Evolutionary conservation across 768 basidiomycete genomes (phyloP).

Genomic region (Podaxis sp.): DNA sequence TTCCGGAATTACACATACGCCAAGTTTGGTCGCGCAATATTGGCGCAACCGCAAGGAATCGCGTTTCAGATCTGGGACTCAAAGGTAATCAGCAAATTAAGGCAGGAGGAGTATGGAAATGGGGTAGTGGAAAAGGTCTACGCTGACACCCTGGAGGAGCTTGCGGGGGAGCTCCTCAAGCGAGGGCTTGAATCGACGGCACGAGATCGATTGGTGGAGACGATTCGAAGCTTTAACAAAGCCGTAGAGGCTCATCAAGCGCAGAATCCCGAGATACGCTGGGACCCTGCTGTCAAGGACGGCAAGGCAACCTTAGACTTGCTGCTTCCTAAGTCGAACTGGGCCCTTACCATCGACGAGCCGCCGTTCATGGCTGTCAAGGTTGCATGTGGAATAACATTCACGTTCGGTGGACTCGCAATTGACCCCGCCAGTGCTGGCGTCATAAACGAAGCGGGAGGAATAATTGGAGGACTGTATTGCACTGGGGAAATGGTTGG

Average conservation of each 20-base stretch:
- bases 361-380: constrained; percentile 65
- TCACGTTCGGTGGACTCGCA: constrained; percentile 69
- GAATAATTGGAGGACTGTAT: constrained; percentile 53
- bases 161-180: constrained; percentile 45
- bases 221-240: constrained; percentile 49
- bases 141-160: constrained; percentile 44
- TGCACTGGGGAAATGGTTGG: constrained; percentile 73
- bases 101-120: constrained; percentile 68
- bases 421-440: constrained; percentile 55
- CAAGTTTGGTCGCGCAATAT: constrained; percentile 60
- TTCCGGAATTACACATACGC: constrained; percentile 76
- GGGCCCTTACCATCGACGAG: constrained; percentile 57
- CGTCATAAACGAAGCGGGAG: constrained; percentile 45
- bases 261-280: constrained; percentile 35
- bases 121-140: constrained; percentile 56
- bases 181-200: constrained; percentile 43
- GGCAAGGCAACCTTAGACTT: constrained; percentile 53
- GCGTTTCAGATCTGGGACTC: constrained; percentile 71
- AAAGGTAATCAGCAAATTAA: constrained; percentile 40
- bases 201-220: constrained; percentile 41
- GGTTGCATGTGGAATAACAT: constrained; percentile 69
- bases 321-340: constrained; percentile 60
- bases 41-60: constrained; percentile 54
- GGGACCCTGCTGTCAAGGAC: constrained; percentile 70
- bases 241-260: constrained; percentile 39